phyloP scores from a whole-genome alignment of 2,329 filamentous ascomycete species.

The Ustulina deusta region DNA sequence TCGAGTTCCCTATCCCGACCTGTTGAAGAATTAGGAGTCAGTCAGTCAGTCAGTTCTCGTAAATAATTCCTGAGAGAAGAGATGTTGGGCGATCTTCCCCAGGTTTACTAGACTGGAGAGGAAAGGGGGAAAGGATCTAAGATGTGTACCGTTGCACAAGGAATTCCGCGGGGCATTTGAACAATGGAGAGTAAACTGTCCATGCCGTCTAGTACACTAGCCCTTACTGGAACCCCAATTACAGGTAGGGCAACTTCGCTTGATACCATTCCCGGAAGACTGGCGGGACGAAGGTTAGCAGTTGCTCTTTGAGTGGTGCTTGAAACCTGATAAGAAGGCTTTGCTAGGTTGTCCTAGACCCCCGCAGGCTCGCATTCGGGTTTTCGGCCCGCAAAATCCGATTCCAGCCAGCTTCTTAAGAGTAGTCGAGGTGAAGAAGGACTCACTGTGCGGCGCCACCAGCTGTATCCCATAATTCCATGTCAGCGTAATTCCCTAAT shows the following conservation, averaged over 20 bases:
- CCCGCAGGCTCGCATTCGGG: not conserved
- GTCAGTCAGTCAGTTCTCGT: not conserved
- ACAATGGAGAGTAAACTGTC: conserved; percentile 80
- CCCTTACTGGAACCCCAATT: conserved; percentile 82
- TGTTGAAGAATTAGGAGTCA: conserved; percentile 21
- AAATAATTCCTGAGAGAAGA: not conserved
- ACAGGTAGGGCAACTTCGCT: conserved; percentile 76
- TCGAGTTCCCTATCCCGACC: conserved; percentile 83
- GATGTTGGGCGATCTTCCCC: not conserved
- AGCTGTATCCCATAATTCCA: conserved; percentile 26
- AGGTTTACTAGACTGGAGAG: not conserved
- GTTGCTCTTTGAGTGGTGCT: not conserved
- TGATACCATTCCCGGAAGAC: conserved; percentile 43
- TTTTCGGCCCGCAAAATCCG: too few species aligned
- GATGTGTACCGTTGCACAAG: conserved; percentile 69
- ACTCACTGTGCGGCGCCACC: conserved; percentile 42
- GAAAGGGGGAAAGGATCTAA: not conserved
- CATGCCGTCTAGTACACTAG: conserved; percentile 76
- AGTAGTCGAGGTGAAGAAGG: not conserved
- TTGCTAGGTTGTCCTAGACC: not conserved
- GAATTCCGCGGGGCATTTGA: conserved; percentile 80
- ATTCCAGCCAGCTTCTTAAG: not conserved
- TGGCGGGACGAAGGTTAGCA: conserved; percentile 16
- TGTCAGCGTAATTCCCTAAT: conserved; percentile 25
- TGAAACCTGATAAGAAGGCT: not conserved